Evolutionary conservation across 2,329 filamentous ascomycete species (phyloP), one percentile per base, ranked within the genome.

Genomic region (Neophaeococcomyces aloes): DNA sequence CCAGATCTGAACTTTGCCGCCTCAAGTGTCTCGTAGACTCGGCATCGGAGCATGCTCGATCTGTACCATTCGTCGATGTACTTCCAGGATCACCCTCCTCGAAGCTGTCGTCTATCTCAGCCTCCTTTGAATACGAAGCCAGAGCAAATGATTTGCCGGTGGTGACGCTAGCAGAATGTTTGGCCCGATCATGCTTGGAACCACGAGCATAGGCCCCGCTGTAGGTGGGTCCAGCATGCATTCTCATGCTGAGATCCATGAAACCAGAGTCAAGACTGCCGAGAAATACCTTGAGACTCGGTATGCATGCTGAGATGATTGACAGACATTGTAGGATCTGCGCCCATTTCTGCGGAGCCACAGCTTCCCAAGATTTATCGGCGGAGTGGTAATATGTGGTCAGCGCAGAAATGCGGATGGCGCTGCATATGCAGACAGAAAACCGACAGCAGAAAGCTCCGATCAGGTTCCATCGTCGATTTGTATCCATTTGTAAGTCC

Each of bases 291-390:
- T 38, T 38, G 5, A 38, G 19, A 27, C 18, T 38, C 19, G 50
- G 50, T 13, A 50, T 37, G 33, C 47, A 52, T 11, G 50, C 50
- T 15, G 50, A 48, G 35, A 48, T 48, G 39, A 52, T 32, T 21
- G 42, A 42, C 13, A 52, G 34, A 23, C 49, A 50, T 44, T 48
- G 49, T 17, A 50, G 32, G 43, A 52, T 31, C 33, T 52, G 50
- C 4, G 39, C 25, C 48, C 50, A 52, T 3, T 33, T 48, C 41
- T 52, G 50, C 14, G 44, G 45, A 1, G 33, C 33, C 15, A 52
- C 48, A 11, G 44, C 21, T 13, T 50, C 45, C 50, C 50, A 52
- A 25, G 38, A 46, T n/a, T 19, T 40, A 29, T 52, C 50, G 6
- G 47, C 31, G 10, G 50, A 48, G 5, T 18, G 36, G 19, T 46